Percentiles rank a stretch among this genome's conserved stretches.
Conservation (phyloP, 208 protist species). For the Leptomonas pyrrhocoris region DNA sequence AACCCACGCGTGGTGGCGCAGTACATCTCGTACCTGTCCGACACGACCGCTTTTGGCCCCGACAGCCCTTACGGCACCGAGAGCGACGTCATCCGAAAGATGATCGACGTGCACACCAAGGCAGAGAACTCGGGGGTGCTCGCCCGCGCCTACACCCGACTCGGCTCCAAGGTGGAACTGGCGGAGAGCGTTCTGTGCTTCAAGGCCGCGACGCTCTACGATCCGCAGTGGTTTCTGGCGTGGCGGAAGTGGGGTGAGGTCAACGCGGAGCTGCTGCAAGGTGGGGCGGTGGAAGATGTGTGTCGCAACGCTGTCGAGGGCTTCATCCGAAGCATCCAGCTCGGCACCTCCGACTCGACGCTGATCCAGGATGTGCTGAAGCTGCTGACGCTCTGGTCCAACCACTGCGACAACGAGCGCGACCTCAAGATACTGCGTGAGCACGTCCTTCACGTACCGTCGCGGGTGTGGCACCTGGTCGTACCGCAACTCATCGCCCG, state of each 20-base stretch:
- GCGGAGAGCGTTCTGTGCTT: slow-evolving; percentile 78
- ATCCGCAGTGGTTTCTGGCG: slow-evolving; percentile 82
- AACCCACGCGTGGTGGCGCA: slow-evolving; percentile 88
- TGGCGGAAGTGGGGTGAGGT: slow-evolving; percentile 86
- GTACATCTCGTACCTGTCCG: slow-evolving; percentile 81
- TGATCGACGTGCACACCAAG: slow-evolving; percentile 87
- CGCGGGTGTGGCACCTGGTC: slow-evolving; percentile 98
- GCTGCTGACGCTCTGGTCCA: slow-evolving; percentile 97
- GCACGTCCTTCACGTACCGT: slow-evolving; percentile 92
- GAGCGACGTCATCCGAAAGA: slow-evolving; percentile 76
- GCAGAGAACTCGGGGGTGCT: slow-evolving; percentile 68
- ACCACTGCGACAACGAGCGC: slow-evolving; percentile 75
- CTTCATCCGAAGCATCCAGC: slow-evolving; percentile 84
- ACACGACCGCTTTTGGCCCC: slow-evolving; percentile 60
- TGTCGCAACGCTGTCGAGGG: slow-evolving; percentile 83
- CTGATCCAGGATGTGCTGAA: slow-evolving; percentile 98
- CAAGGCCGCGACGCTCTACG: slow-evolving; percentile 73
- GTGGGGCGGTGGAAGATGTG: slow-evolving; percentile 43
- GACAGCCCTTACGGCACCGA: slow-evolving; percentile 70
- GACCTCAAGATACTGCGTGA: slow-evolving; percentile 85
- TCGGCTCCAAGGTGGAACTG: slow-evolving; percentile 66
- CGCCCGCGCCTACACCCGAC: slow-evolving; percentile 70
- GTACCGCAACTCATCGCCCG: slow-evolving; percentile 98
- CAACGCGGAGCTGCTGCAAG: slow-evolving; percentile 66
- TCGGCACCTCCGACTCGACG: slow-evolving; percentile 75